Percentiles rank a stretch among this genome's conserved stretches.
Conservation (phyloP, 768 basidiomycete species). For the Suillus cothurnatus region DNA sequence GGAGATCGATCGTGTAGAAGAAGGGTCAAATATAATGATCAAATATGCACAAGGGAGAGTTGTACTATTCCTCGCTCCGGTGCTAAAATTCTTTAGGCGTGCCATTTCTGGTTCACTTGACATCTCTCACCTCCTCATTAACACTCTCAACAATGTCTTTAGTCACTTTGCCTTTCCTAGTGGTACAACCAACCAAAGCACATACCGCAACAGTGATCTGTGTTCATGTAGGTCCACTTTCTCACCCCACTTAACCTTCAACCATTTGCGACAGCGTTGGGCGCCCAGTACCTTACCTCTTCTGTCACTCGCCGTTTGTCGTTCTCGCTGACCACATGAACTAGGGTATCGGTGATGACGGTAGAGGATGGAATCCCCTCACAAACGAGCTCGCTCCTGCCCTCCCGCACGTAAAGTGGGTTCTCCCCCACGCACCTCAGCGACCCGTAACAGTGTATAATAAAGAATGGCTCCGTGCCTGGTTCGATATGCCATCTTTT, state of each 20-base stretch:
- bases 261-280: not conserved
- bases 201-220: constrained; percentile 91
- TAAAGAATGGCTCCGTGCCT: constrained; percentile 75
- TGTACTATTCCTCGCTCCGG: not conserved
- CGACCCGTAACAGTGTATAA: constrained; percentile 75
- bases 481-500: constrained; percentile 81
- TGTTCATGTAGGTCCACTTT: constrained; percentile 65
- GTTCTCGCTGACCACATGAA: constrained; percentile 7
- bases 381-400: constrained; percentile 64
- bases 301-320: constrained; percentile 13
- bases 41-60: not conserved
- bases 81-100: not conserved
- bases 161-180: constrained; percentile 37
- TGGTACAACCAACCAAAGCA: constrained; percentile 53
- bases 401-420: constrained; percentile 83
- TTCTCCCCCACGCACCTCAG: constrained; percentile 44
- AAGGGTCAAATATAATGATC: not conserved
- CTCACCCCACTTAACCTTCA: not conserved
- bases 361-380: constrained; percentile 76
- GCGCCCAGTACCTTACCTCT: not conserved
- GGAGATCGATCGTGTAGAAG: constrained; percentile 4
- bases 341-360: constrained; percentile 78
- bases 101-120: not conserved
- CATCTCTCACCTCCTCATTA: not conserved
- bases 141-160: not conserved